Base-by-base conservation (phyloP, 306 rosid species). In the Trifolium pratense region DNA sequence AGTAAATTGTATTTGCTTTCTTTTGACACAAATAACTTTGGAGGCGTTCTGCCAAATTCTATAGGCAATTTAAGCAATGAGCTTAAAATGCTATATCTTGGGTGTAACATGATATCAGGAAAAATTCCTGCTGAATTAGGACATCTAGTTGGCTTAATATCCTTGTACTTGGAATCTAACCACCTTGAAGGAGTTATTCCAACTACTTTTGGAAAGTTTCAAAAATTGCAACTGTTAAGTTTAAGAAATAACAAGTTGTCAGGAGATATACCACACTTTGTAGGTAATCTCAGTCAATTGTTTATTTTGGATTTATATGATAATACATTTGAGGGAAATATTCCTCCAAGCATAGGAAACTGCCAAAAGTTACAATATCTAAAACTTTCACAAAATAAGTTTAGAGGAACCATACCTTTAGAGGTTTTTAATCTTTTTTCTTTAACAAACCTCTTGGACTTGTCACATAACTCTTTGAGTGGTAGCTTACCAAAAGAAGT, bases 221-320 rank as follows among this genome's bases (percentile, higher is more conserved):
- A n/a, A 8, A 74, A 66, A 5, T 13, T 84, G 37, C 71, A 66
- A 55, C 0, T 0, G 1, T 34, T 86, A 10, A 0, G 0, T 0
- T 26, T 86, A 3, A 0, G 0, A 2, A 3, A 0, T 3, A 86
- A 86, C 11, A 46, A 32, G 29, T 0, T 86, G 2, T 53, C 77
- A 14, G 83, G 90, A 37, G 0, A 42, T 1, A 52, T 80, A 14
- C 70, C 73, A 4, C 0, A 60, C 5, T 64, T 31, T 3, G 31
- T 79, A 29, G 77, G 85, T 0, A 84, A 79, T 17, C 83, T 84
- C 25, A 76, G 56, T 2, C 66, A 66, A 6, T 42, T 86, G 26
- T 26, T 1, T 48, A 0, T 0, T 1, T 75, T 81, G 17, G 0
- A 0, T 2, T 0, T 84, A 0, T 17, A 25, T 0, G 0, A 0